Evolutionary conservation across 768 basidiomycete genomes (phyloP), one percentile per base, ranked within the genome.

Genomic region (Boletus sp.): DNA sequence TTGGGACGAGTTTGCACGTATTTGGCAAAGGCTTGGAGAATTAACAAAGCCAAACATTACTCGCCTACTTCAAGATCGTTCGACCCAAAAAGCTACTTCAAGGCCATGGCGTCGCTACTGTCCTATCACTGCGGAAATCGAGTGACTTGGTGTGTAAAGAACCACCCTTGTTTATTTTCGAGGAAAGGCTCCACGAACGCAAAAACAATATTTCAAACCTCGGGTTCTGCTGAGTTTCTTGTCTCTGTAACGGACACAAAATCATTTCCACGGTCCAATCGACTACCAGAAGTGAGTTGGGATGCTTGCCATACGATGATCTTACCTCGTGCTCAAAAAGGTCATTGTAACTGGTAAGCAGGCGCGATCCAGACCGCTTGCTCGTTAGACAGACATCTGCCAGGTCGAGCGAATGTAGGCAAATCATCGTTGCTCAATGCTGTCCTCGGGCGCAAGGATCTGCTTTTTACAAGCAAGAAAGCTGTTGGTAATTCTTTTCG

Each of bases 331-430:
- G 1, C 14, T 39, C 13, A 3, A 41, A 35, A 63, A 68, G 67
- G 53, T 68, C 2, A 47, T 68, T 27, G 68, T 70, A 5, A 70
- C 68, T 1, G 67, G 67, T 70, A 43, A 58, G 63, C 27, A 42
- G 5, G 10, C n/a, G 14, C 42, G 11, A 21, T 37, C 37, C 29
- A 25, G 4, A 10, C n/a, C 17, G 39, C 37, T n/a, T 27, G 4
- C 40, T 44, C 19, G 43, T 30, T 34, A 15, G 15, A 40, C 39
- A 11, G 33, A 25, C 23, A 2, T 38, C 17, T 49, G 41, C 19
- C 54, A 87, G 89, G 89, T 19, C 83, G 89, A 55, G 88, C 89
- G 3, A 91, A 91, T 62, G 83, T 77, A 23, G 89, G 89, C 27
- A 91, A 91, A 67, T 90, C 88, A 1, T 80, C 84, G 4, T 69